phyloP scores from a whole-genome alignment of 805 yeast species.

The Groenewaldozyma tartarivorans region DNA sequence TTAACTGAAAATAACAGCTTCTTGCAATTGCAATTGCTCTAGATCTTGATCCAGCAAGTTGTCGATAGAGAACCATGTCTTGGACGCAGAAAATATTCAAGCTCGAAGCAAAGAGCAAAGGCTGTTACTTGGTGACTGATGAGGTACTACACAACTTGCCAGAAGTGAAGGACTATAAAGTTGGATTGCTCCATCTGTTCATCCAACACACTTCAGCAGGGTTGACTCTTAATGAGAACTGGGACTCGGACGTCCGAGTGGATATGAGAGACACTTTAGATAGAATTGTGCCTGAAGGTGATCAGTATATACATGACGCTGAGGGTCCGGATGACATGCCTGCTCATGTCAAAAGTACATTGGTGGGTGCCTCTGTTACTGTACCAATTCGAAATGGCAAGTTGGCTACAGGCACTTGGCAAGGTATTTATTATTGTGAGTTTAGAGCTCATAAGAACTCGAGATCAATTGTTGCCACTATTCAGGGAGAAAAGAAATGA shows the following conservation, averaged over 20 bases:
- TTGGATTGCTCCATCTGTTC: conserved; percentile 59
- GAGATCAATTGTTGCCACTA: conserved; percentile 41
- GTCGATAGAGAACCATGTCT: conserved; percentile 22
- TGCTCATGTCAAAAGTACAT: conserved; percentile 55
- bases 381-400: conserved; percentile 64
- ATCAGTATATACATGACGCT: conserved; percentile 49
- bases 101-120: conserved; percentile 49
- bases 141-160: conserved; percentile 52
- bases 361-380: conserved; percentile 54
- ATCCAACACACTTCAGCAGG: conserved; percentile 77
- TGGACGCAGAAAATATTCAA: conserved; percentile 57
- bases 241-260: conserved; percentile 65
- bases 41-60: too few relatives aligned
- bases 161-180: conserved; percentile 45
- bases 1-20: too few relatives aligned
- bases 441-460: conserved; percentile 57
- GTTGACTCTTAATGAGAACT: conserved; percentile 66
- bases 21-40: too few relatives aligned
- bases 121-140: conserved; percentile 62
- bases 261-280: conserved; percentile 61
- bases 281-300: conserved; percentile 58
- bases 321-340: conserved; percentile 82
- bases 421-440: conserved; percentile 69
- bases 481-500: conserved; percentile 4
- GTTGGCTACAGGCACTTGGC: conserved; percentile 76